phyloP scores from a whole-genome alignment of 495 filamentous ascomycete species.

The Penicillium lividum region DNA sequence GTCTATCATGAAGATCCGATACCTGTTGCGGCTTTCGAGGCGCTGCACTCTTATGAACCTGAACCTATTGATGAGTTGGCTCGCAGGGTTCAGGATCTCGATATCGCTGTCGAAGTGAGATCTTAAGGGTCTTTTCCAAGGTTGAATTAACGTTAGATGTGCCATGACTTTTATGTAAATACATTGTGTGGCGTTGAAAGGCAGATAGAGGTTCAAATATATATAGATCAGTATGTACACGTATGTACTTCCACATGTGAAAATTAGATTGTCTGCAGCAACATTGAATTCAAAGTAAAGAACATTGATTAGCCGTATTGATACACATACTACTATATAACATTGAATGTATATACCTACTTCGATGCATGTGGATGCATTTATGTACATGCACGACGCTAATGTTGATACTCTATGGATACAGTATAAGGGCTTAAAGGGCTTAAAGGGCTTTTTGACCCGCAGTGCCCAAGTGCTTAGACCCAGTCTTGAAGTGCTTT shows the following conservation, averaged over 20 bases:
- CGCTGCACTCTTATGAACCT: slow-evolving; percentile 11
- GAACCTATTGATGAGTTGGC: slow-evolving; percentile 19
- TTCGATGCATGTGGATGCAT: too few species aligned
- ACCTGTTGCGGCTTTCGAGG: slow-evolving; percentile 13
- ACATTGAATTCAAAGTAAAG: too few species aligned
- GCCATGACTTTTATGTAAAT: slow-evolving; percentile 18
- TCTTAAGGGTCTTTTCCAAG: neutral
- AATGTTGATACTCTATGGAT: too few species aligned
- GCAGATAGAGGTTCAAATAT: neutral
- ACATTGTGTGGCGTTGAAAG: slow-evolving; percentile 24
- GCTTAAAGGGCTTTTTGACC: too few species aligned
- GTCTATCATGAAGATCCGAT: slow-evolving; percentile 10
- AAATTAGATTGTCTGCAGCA: too few species aligned
- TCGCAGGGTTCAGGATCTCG: slow-evolving; percentile 19
- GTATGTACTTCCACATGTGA: neutral
- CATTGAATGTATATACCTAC: too few species aligned
- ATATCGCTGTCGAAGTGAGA: slow-evolving; percentile 16
- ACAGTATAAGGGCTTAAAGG: too few species aligned
- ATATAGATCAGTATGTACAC: neutral
- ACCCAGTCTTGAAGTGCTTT: too few species aligned
- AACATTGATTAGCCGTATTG: too few species aligned
- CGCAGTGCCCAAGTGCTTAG: too few species aligned
- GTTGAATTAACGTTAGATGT: slow-evolving; percentile 2
- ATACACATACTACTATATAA: too few species aligned
- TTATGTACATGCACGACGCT: too few species aligned